phyloP scores from a whole-genome alignment of 768 basidiomycete genomes.

The Dictyophora rubrovolvata region DNA sequence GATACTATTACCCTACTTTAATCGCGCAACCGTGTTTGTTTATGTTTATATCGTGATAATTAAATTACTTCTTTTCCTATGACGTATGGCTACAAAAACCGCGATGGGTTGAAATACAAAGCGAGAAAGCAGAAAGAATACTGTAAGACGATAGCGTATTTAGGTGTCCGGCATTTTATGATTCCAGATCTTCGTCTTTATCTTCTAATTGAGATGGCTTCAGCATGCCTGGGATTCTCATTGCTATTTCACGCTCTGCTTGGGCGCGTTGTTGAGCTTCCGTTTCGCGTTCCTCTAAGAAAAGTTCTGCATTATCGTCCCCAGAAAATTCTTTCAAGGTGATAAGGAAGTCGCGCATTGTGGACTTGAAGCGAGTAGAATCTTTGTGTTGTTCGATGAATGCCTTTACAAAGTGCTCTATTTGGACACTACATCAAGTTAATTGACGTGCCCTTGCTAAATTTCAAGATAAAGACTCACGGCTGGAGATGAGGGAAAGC shows the following conservation, averaged over 20 bases:
- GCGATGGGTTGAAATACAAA: conserved; percentile 8
- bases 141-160: neutral
- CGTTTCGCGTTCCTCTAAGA: conserved; percentile 37
- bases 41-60: conserved; percentile 1
- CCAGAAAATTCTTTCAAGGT: conserved; percentile 36
- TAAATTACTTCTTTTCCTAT: neutral
- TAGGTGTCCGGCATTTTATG: neutral
- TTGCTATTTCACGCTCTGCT: conserved; percentile 32
- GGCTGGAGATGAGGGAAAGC: conserved; percentile 36
- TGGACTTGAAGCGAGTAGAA: conserved; percentile 29
- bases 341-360: conserved; percentile 38
- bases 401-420: conserved; percentile 9
- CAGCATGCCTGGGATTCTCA: conserved; percentile 36
- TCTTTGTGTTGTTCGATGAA: conserved; percentile 10
- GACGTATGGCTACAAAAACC: conserved; percentile 9
- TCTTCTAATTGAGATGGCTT: conserved; percentile 33
- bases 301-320: conserved; percentile 31
- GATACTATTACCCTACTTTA: neutral
- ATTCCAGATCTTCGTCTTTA: conserved; percentile 21
- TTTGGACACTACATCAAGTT: conserved; percentile 16
- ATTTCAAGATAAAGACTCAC: conserved; percentile 14
- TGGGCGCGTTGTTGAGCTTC: conserved; percentile 27
- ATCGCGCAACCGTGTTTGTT: neutral
- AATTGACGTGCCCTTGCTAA: no score
- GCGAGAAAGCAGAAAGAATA: neutral